Evolutionary conservation across 192 early-diverging fungal species (phyloP).

Genomic region (Coemansia sp.): DNA sequence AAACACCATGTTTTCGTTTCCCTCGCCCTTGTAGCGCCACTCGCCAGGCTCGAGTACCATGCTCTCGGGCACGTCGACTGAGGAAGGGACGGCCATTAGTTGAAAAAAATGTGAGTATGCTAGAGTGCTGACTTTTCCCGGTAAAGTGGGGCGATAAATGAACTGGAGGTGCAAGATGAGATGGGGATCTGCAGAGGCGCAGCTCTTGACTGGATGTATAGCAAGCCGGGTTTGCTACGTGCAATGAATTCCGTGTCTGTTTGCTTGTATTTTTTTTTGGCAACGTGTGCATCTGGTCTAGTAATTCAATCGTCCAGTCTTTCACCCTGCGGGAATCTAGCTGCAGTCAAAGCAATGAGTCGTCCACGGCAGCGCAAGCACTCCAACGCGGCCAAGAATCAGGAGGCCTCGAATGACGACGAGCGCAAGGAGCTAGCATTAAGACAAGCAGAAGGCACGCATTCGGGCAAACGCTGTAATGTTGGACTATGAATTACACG

Average conservation of each 20-base stretch:
- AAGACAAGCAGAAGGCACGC: slow-evolving; percentile 44
- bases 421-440: slow-evolving; percentile 50
- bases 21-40: slow-evolving; percentile 72
- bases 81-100: neutral
- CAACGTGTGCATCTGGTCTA: too few relatives aligned
- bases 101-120: neutral
- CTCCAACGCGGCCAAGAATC: neutral
- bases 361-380: slow-evolving; percentile 18
- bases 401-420: slow-evolving; percentile 10
- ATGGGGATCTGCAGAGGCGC: too few relatives aligned
- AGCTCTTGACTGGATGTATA: too few relatives aligned
- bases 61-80: neutral
- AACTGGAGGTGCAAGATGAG: neutral
- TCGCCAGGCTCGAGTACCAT: slow-evolving; percentile 15
- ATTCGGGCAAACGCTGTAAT: neutral
- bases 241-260: too few relatives aligned
- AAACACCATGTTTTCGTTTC: slow-evolving; percentile 70
- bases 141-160: neutral
- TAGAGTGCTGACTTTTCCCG: neutral
- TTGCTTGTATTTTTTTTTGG: too few relatives aligned
- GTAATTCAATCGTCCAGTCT: neutral
- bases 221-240: too few relatives aligned
- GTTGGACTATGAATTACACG: neutral
- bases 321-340: neutral
- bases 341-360: slow-evolving; percentile 10